phyloP scores from a whole-genome alignment of 2,329 filamentous ascomycete genomes.

The Paecilomyces sp. region DNA sequence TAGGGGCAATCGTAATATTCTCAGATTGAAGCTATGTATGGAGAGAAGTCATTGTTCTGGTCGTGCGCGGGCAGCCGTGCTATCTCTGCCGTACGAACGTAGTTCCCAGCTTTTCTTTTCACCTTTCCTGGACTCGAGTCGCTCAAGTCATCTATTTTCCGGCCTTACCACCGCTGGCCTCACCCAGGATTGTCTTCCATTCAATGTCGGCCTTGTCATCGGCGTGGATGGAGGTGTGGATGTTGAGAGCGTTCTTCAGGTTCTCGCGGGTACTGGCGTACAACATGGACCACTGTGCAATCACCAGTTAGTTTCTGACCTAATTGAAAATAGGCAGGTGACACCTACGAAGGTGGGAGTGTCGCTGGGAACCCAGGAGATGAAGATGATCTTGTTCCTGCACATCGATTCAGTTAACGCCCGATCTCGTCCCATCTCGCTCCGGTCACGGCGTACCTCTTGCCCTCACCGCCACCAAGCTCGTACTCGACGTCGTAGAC shows the following conservation, averaged over 20 bases:
- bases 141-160: slow-evolving; percentile 26
- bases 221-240: slow-evolving; percentile 33
- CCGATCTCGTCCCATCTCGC: not conserved
- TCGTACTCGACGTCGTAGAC: slow-evolving; percentile 46
- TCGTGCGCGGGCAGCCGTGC: slow-evolving; percentile 18
- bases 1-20: slow-evolving; percentile 25
- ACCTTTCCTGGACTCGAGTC: slow-evolving; percentile 25
- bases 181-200: slow-evolving; percentile 32
- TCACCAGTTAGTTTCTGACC: slow-evolving; percentile 8
- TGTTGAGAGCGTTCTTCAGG: slow-evolving; percentile 49
- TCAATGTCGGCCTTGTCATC: slow-evolving; percentile 36
- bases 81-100: slow-evolving; percentile 9
- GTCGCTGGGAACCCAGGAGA: slow-evolving; percentile 39
- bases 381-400: slow-evolving; percentile 47
- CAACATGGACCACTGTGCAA: slow-evolving; percentile 39
- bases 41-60: slow-evolving; percentile 20
- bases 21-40: slow-evolving; percentile 32
- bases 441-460: slow-evolving; percentile 30
- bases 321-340: not conserved
- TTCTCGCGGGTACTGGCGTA: slow-evolving; percentile 44
- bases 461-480: slow-evolving; percentile 40
- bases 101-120: slow-evolving; percentile 18
- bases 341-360: slow-evolving; percentile 33
- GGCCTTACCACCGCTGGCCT: slow-evolving; percentile 36
- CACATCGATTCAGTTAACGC: slow-evolving; percentile 1